Evolutionary conservation across 306 rosid genomes (phyloP).

Genomic region (Sicyos edulis): DNA sequence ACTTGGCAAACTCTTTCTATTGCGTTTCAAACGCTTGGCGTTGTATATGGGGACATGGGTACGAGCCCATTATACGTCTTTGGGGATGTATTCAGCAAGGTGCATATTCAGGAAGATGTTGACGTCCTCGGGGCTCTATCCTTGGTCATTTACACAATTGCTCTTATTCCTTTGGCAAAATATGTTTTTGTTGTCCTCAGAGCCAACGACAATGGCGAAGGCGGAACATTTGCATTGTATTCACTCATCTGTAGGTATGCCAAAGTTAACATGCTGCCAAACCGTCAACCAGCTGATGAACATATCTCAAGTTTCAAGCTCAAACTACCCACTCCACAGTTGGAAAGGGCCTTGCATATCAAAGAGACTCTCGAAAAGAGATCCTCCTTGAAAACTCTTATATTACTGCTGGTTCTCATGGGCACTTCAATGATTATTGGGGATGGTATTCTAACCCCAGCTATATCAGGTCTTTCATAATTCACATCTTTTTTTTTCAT

Average conservation of each 20-base stretch:
- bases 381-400: constrained; percentile 45
- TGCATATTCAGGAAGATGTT: constrained; percentile 50
- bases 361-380: constrained; percentile 70
- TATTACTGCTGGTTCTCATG: constrained; percentile 74
- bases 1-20: constrained; percentile 57
- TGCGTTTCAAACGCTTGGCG: constrained; percentile 95
- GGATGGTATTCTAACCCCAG: constrained; percentile 95
- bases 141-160: constrained; percentile 82
- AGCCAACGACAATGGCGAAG: constrained; percentile 98
- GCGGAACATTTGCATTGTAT: constrained; percentile 96
- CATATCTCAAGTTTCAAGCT: constrained; percentile 82
- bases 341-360: constrained; percentile 75
- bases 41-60: constrained; percentile 95
- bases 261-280: constrained; percentile 71
- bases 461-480: constrained; percentile 67
- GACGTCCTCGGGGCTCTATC: constrained; percentile 94
- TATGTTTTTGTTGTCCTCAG: constrained; percentile 89
- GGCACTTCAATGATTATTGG: constrained; percentile 98
- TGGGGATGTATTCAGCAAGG: constrained; percentile 88
- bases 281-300: constrained; percentile 89
- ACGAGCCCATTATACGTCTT: constrained; percentile 94
- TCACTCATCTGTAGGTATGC: constrained; percentile 95
- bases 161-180: constrained; percentile 79
- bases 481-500: background rate
- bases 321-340: constrained; percentile 84